Conservation (phyloP, 352 stramenopile genomes). For the Phytophthora chlamydospora region DNA sequence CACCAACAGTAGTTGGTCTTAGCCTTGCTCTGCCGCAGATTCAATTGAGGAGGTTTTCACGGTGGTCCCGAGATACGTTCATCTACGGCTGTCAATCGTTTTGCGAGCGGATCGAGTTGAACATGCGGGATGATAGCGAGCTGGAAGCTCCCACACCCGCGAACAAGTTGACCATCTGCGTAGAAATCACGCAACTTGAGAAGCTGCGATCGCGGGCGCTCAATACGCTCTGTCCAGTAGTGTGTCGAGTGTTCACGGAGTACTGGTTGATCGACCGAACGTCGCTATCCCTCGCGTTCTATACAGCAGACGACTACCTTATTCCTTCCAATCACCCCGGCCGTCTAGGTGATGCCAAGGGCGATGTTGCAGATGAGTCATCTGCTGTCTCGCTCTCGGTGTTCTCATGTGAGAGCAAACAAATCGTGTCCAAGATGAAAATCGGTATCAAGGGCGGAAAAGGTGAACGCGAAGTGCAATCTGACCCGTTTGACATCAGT, state of each 20-base stretch:
- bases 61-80: conserved; percentile 61
- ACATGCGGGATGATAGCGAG: conserved; percentile 46
- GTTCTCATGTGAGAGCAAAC: conserved; percentile 71
- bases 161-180: conserved; percentile 68
- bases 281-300: conserved; percentile 70
- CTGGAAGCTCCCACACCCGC: conserved; percentile 30
- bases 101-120: conserved; percentile 73
- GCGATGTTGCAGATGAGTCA: conserved; percentile 23
- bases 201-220: conserved; percentile 47
- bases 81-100: conserved; percentile 73
- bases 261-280: conserved; percentile 89
- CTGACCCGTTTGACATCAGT: conserved; percentile 79
- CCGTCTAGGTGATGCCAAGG: conserved; percentile 32
- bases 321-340: conserved; percentile 56
- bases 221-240: conserved; percentile 60
- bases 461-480: conserved; percentile 61
- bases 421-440: conserved; percentile 76
- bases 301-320: conserved; percentile 65
- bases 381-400: conserved; percentile 68
- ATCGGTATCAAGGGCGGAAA: conserved; percentile 60
- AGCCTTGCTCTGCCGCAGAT: conserved; percentile 77
- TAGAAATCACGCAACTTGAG: conserved; percentile 62
- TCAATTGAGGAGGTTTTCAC: conserved; percentile 55
- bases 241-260: conserved; percentile 79
- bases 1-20: conserved; percentile 69